Evolutionary conservation across 2,329 filamentous ascomycete species (phyloP), one percentile per base, ranked within the genome.

Genomic region (Aspergillus pseudonomiae): DNA sequence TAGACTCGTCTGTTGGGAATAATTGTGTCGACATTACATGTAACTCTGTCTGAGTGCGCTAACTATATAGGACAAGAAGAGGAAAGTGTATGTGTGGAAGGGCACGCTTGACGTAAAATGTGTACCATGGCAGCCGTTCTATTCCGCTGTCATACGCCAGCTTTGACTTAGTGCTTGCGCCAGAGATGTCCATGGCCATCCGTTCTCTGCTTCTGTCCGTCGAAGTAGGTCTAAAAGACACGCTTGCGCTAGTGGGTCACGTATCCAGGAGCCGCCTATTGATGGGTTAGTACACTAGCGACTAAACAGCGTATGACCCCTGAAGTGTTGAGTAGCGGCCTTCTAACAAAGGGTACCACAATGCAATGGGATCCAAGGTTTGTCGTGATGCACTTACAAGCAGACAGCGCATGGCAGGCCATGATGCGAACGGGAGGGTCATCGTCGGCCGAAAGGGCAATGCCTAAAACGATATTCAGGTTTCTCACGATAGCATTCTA

Each of bases 321-420:
- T 28, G 24, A n/a, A n/a, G 12, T 52, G 32, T 11, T 39, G 52
- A 26, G 24, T 5, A 12, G 50, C 10, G 11, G 43, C 9, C 46
- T 24, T 24, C 19, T 21, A 26, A 12, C 32, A 24, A 19, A 30
- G 24, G 46, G 45, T 30, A n/a, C 26, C 45, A 30, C 28, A 32
- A 14, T 43, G 32, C 52, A 21, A 41, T 32, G 7, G 16, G 59
- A 30, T 36, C 3, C 2, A 19, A 34, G 48, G 36, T 21, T 2
- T 45, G 50, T 34, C 24, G 28, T 52, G 12, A 41, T 34, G 14
- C 19, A 64, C 73, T 56, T 66, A 75, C 75, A 77, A 34, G 72
- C 74, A 67, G 71, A 73, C 6, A 77, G 65, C 19, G 73, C 73
- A 57, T 77, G 73, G 52, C 74, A 74, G 32, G 75, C 74, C 67